phyloP scores from a whole-genome alignment of 805 yeast species.

The Pichia nakasei region DNA sequence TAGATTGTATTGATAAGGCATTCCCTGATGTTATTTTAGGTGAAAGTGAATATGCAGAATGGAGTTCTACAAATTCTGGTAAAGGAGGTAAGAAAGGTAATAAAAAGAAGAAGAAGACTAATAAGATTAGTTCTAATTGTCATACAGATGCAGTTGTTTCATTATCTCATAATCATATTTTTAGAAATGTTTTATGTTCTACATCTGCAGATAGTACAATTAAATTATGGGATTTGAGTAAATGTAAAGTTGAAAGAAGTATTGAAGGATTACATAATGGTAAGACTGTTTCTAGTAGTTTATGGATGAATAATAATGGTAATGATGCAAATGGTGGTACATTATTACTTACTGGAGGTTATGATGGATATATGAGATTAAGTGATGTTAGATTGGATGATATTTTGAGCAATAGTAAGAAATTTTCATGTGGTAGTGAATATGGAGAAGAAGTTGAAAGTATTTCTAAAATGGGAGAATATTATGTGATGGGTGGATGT shows the following conservation, averaged over 20 bases:
- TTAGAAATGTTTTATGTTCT: constrained; percentile 81
- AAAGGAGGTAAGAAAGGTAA: constrained; percentile 40
- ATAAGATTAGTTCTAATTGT: constrained; percentile 46
- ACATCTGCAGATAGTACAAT: constrained; percentile 94
- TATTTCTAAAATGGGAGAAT: constrained; percentile 61
- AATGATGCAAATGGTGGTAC: constrained; percentile 39
- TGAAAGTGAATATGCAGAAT: constrained; percentile 41
- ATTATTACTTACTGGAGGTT: constrained; percentile 82
- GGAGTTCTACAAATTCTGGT: constrained; percentile 15
- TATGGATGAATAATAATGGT: constrained; percentile 60
- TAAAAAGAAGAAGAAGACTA: constrained; percentile 33
- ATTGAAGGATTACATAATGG: constrained; percentile 57
- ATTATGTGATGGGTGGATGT: constrained; percentile 59
- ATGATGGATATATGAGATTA: constrained; percentile 76
- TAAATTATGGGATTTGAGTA: constrained; percentile 86
- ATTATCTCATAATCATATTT: constrained; percentile 69
- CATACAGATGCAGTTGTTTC: constrained; percentile 94
- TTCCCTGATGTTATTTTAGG: constrained; percentile 93
- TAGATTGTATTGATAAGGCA: constrained; percentile 86
- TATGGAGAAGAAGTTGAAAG: constrained; percentile 70
- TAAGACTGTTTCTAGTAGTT: constrained; percentile 75
- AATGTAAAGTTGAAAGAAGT: constrained; percentile 70
- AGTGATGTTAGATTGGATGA: constrained; percentile 76
- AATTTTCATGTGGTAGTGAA: constrained; percentile 47
- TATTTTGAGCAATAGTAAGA: constrained; percentile 48